These are phyloP conservation scores for Macrophomina pseudophaseolina DNA, from an alignment of 2,329 filamentous ascomycete genomes.

Conservation along the genomic window DNA sequence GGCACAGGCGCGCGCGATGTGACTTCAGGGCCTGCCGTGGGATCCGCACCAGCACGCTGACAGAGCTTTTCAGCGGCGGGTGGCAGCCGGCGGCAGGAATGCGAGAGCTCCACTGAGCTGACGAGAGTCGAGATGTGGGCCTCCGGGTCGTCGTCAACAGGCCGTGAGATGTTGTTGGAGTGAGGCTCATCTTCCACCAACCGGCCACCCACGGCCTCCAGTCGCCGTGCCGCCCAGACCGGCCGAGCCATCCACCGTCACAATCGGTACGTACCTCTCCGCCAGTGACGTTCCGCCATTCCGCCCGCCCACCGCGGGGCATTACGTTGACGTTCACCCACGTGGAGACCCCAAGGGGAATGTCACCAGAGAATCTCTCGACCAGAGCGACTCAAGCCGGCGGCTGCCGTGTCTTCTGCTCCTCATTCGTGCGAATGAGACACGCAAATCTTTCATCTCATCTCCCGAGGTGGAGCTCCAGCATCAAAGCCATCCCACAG, in stretches of 20 bases:
- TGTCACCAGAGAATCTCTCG: slow-evolving; percentile 18
- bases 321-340: not conserved
- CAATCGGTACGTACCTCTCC: slow-evolving; percentile 9
- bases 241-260: not conserved
- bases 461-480: not conserved
- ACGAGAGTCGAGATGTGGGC: not conserved
- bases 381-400: not conserved
- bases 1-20: not conserved
- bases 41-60: not conserved
- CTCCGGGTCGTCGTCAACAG: not conserved
- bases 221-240: slow-evolving; percentile 4
- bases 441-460: not conserved
- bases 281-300: not conserved
- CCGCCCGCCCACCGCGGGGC: slow-evolving; percentile 3
- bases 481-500: slow-evolving; percentile 1
- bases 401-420: not conserved
- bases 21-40: not conserved
- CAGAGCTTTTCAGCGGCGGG: too few relatives aligned
- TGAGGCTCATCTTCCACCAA: slow-evolving; percentile 11
- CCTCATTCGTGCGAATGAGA: not conserved
- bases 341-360: slow-evolving; percentile 7
- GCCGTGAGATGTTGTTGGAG: not conserved
- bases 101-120: not conserved
- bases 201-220: not conserved
- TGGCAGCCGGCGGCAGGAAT: not conserved